A percentile compares a stretch with the other conserved stretches of the same genome.
phyloP scores from a whole-genome alignment of 129 eudicot genomes.

The Pulicaria dysenterica region DNA sequence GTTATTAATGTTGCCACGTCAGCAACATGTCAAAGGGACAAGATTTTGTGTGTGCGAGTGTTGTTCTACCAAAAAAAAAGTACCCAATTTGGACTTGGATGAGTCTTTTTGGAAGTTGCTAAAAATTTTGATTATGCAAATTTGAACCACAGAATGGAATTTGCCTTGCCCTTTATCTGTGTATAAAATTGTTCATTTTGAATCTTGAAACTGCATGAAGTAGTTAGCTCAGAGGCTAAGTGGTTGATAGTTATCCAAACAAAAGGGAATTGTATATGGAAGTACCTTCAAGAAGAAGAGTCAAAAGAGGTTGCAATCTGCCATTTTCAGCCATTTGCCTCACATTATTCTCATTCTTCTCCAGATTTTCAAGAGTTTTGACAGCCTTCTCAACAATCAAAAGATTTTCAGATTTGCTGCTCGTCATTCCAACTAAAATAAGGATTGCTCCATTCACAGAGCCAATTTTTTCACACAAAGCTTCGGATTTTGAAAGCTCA shows the following conservation, averaged over 20 bases:
- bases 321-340: conserved; percentile 95
- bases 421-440: conserved; percentile 82
- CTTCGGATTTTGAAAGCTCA: conserved; percentile 84
- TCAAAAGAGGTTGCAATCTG: conserved; percentile 85
- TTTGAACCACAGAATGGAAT: neutral
- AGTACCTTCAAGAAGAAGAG: conserved; percentile 82
- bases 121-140: neutral
- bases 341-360: conserved; percentile 76
- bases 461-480: conserved; percentile 79
- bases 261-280: neutral
- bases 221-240: no score
- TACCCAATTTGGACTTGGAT: neutral
- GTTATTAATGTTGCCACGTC: neutral
- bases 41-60: no score
- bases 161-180: neutral
- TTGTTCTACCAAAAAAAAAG: no score
- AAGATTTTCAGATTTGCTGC: conserved; percentile 84
- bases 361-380: conserved; percentile 76
- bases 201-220: neutral
- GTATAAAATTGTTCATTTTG: neutral
- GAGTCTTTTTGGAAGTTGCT: neutral
- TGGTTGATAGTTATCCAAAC: neutral
- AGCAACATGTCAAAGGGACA: no score
- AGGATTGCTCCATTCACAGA: conserved; percentile 86
- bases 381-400: conserved; percentile 81